Conservation (phyloP, 139 green algal genomes). For the Choricystis sp. region DNA sequence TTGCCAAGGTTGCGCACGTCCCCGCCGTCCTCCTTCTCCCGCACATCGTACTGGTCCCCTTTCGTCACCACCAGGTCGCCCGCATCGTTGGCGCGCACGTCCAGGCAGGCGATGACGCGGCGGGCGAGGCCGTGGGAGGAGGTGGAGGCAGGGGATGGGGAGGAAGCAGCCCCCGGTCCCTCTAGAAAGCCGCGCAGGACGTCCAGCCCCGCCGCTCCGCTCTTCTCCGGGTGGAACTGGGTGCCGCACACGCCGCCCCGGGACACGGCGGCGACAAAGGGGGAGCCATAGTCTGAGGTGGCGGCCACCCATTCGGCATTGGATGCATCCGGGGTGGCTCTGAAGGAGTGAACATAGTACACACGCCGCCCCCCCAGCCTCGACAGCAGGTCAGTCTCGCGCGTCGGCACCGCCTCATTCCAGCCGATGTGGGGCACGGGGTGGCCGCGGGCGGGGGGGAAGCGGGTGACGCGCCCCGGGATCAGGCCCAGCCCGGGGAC, state of each 20-base stretch:
- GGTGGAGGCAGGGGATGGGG: neutral
- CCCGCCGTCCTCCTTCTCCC: constrained; percentile 43
- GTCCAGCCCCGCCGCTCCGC: constrained; percentile 50
- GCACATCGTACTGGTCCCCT: constrained; percentile 78
- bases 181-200: constrained; percentile 63
- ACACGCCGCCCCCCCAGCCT: constrained; percentile 52
- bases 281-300: constrained; percentile 68
- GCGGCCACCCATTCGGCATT: constrained; percentile 90
- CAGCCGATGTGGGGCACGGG: constrained; percentile 96
- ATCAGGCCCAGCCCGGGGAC: constrained; percentile 86
- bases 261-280: constrained; percentile 72
- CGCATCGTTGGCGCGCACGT: constrained; percentile 86
- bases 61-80: constrained; percentile 94
- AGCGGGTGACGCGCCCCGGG: constrained; percentile 53
- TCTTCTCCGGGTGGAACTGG: constrained; percentile 99
- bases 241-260: constrained; percentile 64
- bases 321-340: constrained; percentile 26
- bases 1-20: constrained; percentile 79
- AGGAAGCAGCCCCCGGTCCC: neutral
- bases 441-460: constrained; percentile 50
- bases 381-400: constrained; percentile 30
- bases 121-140: constrained; percentile 54
- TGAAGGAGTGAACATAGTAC: constrained; percentile 98
- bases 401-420: constrained; percentile 62
- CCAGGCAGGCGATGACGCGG: constrained; percentile 93